Evolutionary conservation across 2,329 filamentous ascomycete species (phyloP).

Genomic region (Fusarium sp.): DNA sequence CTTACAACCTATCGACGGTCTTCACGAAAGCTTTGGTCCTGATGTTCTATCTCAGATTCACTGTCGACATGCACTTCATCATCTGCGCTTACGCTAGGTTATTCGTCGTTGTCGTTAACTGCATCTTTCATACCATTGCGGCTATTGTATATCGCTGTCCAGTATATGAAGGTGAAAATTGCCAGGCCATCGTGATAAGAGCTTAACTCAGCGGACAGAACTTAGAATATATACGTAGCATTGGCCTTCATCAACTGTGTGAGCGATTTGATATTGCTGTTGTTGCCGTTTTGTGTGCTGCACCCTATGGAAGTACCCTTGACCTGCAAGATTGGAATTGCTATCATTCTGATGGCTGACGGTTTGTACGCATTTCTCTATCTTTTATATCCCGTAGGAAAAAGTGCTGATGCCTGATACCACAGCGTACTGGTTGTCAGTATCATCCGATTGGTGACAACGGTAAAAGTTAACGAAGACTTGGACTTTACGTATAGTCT

Average conservation of each 20-base stretch:
- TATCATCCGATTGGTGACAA: not conserved
- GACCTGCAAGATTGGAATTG: not conserved
- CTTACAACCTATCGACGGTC: not conserved
- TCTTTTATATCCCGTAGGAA: accelerated
- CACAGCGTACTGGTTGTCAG: not conserved
- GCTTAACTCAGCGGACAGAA: no score
- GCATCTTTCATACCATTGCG: no score
- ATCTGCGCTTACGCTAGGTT: not conserved
- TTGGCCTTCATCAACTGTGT: not conserved
- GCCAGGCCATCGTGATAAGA: not conserved
- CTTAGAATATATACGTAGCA: not conserved
- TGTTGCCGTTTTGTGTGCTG: not conserved
- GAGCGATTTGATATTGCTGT: accelerated
- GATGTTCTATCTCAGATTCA: not conserved
- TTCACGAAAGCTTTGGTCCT: not conserved
- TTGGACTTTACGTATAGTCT: not conserved
- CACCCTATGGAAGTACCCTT: not conserved
- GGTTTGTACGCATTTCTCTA: not conserved
- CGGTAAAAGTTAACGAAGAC: not conserved
- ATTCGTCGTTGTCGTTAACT: not conserved
- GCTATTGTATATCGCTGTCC: not conserved
- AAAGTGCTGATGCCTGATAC: accelerated
- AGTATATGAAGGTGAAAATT: not conserved
- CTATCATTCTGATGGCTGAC: not conserved
- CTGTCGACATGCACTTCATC: not conserved